Base-by-base conservation (phyloP, 2,329 filamentous ascomycete genomes). In the Penicillium hordei region DNA sequence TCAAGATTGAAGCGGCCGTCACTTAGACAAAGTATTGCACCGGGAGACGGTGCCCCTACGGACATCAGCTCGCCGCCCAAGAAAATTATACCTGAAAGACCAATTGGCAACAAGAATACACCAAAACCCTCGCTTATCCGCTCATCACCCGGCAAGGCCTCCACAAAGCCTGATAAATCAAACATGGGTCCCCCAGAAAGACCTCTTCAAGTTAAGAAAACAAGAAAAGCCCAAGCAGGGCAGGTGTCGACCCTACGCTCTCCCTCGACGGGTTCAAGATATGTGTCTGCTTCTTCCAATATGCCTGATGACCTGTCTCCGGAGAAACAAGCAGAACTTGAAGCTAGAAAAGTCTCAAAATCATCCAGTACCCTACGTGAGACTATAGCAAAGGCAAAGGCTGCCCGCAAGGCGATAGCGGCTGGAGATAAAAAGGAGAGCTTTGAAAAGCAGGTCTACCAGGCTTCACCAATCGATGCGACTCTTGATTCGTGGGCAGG, bases 301-400 rank as follows among this genome's bases (percentile, higher is more conserved):
- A 55, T 68, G 6, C 68, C 66, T 19, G 72, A 74, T 25, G 65
- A 67, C n/a, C 59, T 65, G n/a, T 61, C 66, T 1, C 63, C 64
- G 12, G 70, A 73, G 46, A 62, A 69, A 29, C 65, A 70, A 21
- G 51, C 65, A 3, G 70, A 72, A 44, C 51, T 52, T 23, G 75
- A 78, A 57, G 68, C 74, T 15, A 71, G 74, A 36, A 83, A 79
- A 57, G 73, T 73, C 0, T 75, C 79, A 6, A 94, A 90, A 66
- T 92, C 92, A 0, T 97, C 93, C 0, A 80, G 84, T 17, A 88
- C 92, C 0, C 77, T 99, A 15, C 86, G 94, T 34, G 91, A 97
- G 51, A 93, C 94, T 53, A 97, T 97, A 61, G 91, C 93, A 38
- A 93, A 93, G 67, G 93, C 94, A 0, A 96, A 93, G 70, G 92